Percentiles rank a stretch among this genome's conserved stretches.
phyloP scores from a whole-genome alignment of 257 asterid species.

The Salvia splendens region DNA sequence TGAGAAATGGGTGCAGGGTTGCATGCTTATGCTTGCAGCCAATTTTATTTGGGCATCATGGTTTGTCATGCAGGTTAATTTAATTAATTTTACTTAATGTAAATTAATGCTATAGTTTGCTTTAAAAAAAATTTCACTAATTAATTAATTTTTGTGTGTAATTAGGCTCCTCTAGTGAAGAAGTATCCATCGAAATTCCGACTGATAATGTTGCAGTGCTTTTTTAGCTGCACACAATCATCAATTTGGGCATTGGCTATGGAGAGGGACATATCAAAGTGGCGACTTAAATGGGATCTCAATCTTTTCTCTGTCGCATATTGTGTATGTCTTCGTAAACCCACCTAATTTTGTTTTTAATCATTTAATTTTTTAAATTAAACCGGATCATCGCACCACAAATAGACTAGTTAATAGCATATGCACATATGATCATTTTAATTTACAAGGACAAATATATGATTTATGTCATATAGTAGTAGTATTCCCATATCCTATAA shows the following conservation, averaged over 20 bases:
- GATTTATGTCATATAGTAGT: too few species aligned
- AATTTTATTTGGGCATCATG: conserved; percentile 58
- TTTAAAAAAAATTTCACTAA: background rate
- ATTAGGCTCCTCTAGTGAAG: conserved; percentile 53
- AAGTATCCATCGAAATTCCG: conserved; percentile 60
- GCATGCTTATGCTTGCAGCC: conserved; percentile 55
- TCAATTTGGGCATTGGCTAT: conserved; percentile 52
- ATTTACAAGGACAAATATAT: too few species aligned
- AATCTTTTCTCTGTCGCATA: conserved; percentile 62
- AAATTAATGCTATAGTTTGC: background rate
- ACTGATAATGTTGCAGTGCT: conserved; percentile 55
- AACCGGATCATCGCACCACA: too few species aligned
- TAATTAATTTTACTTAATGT: background rate
- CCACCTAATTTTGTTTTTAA: conserved; percentile 8
- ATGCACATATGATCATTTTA: too few species aligned
- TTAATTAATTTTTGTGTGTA: background rate
- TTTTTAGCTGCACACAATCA: conserved; percentile 68
- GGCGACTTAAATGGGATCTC: conserved; percentile 66
- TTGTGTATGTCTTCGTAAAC: conserved; percentile 50
- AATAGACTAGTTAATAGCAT: too few species aligned
- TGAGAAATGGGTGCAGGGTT: conserved; percentile 54
- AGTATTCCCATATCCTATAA: too few species aligned
- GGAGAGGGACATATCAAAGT: conserved; percentile 52
- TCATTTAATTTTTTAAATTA: too few species aligned
- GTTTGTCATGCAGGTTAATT: conserved; percentile 62